Evolutionary conservation across 805 yeast species (phyloP).

Genomic region (Sugiyamaella valdiviana): DNA sequence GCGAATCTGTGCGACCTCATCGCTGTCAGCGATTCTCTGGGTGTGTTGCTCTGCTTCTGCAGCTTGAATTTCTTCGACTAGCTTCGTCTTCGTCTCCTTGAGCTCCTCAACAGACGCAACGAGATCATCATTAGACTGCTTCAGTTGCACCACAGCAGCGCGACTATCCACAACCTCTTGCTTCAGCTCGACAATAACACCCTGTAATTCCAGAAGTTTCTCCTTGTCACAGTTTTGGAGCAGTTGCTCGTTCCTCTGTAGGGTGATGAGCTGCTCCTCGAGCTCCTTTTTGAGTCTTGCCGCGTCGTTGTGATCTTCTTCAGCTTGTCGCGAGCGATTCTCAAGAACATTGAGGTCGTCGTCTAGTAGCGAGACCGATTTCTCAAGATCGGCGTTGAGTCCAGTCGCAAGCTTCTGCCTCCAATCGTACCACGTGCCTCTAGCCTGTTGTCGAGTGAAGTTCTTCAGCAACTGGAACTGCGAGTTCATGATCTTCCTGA

Average conservation of each 20-base stretch:
- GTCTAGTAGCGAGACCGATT: slow-evolving; percentile 18
- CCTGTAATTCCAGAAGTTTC: slow-evolving; percentile 9
- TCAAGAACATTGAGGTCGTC: slow-evolving; percentile 17
- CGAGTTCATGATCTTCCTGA: slow-evolving; percentile 39
- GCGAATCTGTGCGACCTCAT: slow-evolving; percentile 12
- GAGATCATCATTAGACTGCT: slow-evolving; percentile 17
- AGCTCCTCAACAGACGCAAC: slow-evolving; percentile 13
- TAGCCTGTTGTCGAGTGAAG: slow-evolving; percentile 47
- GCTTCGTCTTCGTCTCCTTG: slow-evolving; percentile 5
- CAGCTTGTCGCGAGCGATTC: slow-evolving; percentile 3
- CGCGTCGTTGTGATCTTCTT: slow-evolving; percentile 8
- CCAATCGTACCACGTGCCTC: slow-evolving; percentile 59
- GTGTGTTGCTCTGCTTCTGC: slow-evolving; percentile 20
- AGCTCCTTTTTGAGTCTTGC: slow-evolving; percentile 15
- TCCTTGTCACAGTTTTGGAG: slow-evolving; percentile 15
- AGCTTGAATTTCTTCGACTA: slow-evolving; percentile 12
- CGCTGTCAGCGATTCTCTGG: slow-evolving; percentile 18
- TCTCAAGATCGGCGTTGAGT: slow-evolving; percentile 31
- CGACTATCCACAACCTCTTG: slow-evolving; percentile 11
- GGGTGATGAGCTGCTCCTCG: slow-evolving; percentile 15
- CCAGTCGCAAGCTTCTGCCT: slow-evolving; percentile 46
- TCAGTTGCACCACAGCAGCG: slow-evolving; percentile 2
- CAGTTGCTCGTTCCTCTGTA: slow-evolving; percentile 14
- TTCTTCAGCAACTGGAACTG: slow-evolving; percentile 47
- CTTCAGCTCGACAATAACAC: not conserved